Base-by-base conservation (phyloP, 768 basidiomycete species). In the Tylopilus sp. region DNA sequence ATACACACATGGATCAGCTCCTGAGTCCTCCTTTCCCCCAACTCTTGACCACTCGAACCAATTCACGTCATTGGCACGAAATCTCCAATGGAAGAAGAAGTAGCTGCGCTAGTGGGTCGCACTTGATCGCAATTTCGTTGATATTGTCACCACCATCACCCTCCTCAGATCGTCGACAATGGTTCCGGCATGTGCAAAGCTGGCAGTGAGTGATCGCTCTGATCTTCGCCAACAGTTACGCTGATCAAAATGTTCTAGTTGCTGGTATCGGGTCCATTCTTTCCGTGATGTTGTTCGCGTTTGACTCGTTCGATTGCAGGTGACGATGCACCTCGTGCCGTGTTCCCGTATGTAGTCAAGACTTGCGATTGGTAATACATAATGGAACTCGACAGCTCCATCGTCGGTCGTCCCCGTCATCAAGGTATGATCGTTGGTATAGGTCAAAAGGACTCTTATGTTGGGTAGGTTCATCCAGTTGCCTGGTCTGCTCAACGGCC, bases 181-280 rank as follows among this genome's bases (percentile, higher is more conserved):
- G 92, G 91, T 68, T 98, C 95, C 69, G 95, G 95, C 75, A 98
- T 98, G 95, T 98, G 95, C 88, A 98, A 98, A 79, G 95, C 95
- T 83, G 95, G 97, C 75, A 92, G 90, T 91, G 71, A 64, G 88
- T 86, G 36, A 98, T 98, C 95, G 57, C 60, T 61, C 49, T 48
- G 22, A 28, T 51, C 22, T 6, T 12, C 23, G 98, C 94, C 88
- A 98, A 98, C 30, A 26, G 38, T 41, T 58, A 64, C 15, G 66
- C 65, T 65, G 43, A 62, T 42, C 49, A 41, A 45, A 58, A 17
- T n/a, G n/a, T 40, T 51, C 61, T 36, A 86, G 84, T 85, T 72
- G 82, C 85, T 77, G 85, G 83, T 83, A 76, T 64, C 50, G 57
- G 49, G 20, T 46, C 10, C 18, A 0, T 15, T 21, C 28, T 8